Evolutionary conservation across 2,329 filamentous ascomycete species (phyloP), one percentile per base, ranked within the genome.

Genomic region (Escovopsis sp.): DNA sequence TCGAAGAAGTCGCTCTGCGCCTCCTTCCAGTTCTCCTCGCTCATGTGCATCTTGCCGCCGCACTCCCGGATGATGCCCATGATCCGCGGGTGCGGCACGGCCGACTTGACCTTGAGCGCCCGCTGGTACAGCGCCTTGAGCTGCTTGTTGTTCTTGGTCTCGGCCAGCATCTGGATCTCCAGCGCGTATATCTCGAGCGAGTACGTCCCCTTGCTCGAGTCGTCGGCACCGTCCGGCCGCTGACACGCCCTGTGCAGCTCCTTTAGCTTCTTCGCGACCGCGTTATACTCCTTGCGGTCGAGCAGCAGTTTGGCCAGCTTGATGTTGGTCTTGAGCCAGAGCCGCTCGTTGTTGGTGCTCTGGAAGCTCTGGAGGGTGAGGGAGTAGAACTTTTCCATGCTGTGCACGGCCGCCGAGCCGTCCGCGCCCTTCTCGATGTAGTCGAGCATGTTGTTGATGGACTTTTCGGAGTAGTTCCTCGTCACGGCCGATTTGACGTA

Each of bases 1-100:
- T 98, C 91, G 62, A 95, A 95, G 63, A 98, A 98, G 67, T 96
- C 91, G 53, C 80, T 89, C 64, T 96, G 88, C 1, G 91, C 91
- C 56, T 88, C 85, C 60, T 91, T 86, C 91, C 91, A 98, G 60
- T 96, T 96, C 67, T 96, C 91, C 70, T 98, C 91, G 61, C 85
- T 91, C 91, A 98, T 96, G 67, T 96, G 88, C 91, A 98, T 98
- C 70, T 98, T 98, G 53, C 91, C 91, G 55, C 91, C 91, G 59
- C 91, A 98, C 66, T 98, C 91, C 43, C 89, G 82, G 58, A 98
- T 98, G 60, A 98, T 89, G 41, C 91, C 91, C 86, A 96, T 95
- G 60, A 98, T 94, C 66, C 94, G 94, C 45, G 91, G 91, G 64
- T 98, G 91, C 34, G 91, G 89, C 11, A 98, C 91, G 0, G 91